Base-by-base conservation (phyloP, 305 asterid species). In the Rubia tinctorum region DNA sequence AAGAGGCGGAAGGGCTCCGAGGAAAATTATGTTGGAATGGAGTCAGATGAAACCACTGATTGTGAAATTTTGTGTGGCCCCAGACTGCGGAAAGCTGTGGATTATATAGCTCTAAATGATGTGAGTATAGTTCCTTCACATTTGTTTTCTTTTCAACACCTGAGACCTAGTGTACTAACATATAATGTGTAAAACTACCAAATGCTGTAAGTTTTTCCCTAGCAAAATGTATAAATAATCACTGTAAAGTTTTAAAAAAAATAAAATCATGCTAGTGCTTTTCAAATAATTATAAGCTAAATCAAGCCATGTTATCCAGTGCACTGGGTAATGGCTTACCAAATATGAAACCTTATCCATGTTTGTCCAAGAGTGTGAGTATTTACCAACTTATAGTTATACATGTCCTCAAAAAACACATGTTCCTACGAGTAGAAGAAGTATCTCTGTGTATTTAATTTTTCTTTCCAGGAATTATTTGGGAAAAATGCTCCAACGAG, bases 21-120 rank as follows among this genome's bases (percentile, higher is more conserved):
- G 62, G 80, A 82, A 77, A 76, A 83, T 73, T 75, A 83, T 75
- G 82, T 79, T 66, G 89, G 84, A 83, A 76, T 66, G 72, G 94
- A 86, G 78, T 85, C 88, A 40, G 91, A 91, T 76, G 95, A 84
- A 74, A 78, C 78, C 45, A 75, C 87, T 71, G 86, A 80, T 73
- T 83, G 76, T 71, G 97, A 90, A 69, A 81, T 87, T 78, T 62
- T 90, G 61, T 74, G 79, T 81, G 88, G 80, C 71, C 92, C 91
- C 71, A 83, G 98, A 86, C 88, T 80, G 63, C 89, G 99, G 76
- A 86, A 83, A 67, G 51, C 86, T 75, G 96, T 94, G n/a, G 93
- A 94, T 82, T 94, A 94, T 84, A 85, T 87, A 80, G 81, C 84
- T 85, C 79, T 94, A 83, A 77, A 93, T 73, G 90, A 91, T 76